Evolutionary conservation across 2,329 filamentous ascomycete species (phyloP).

Genomic region (Fusarium sp.): DNA sequence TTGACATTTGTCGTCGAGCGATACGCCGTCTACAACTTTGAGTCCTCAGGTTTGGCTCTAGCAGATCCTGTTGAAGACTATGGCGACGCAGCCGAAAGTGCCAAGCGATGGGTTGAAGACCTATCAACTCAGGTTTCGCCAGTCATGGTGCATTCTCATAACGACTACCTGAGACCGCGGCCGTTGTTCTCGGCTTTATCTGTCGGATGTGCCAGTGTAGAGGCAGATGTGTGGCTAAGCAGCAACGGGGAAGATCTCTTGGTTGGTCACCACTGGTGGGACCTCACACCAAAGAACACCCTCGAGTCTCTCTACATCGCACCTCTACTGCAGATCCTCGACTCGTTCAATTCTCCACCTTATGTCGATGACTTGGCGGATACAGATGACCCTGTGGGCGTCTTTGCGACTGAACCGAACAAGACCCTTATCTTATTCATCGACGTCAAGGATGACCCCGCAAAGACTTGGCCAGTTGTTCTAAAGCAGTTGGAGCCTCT

Average conservation of each 20-base stretch:
- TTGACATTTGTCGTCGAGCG: constrained; percentile 24
- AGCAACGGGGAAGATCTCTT: constrained; percentile 61
- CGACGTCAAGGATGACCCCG: constrained; percentile 68
- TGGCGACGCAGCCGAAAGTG: constrained; percentile 21
- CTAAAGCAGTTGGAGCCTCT: constrained; percentile 62
- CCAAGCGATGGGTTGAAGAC: constrained; percentile 28
- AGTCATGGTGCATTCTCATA: constrained; percentile 66
- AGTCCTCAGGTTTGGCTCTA: constrained; percentile 23
- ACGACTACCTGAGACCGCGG: constrained; percentile 73
- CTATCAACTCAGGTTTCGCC: constrained; percentile 33
- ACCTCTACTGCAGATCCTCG: constrained; percentile 69
- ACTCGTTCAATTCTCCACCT: constrained; percentile 42
- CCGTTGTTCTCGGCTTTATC: constrained; percentile 71
- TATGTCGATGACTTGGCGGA: rapidly evolving
- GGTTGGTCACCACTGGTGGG: constrained; percentile 68
- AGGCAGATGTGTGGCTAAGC: constrained; percentile 74
- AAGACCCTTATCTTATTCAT: constrained; percentile 71
- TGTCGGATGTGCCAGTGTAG: constrained; percentile 69
- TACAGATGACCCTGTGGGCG: constrained; percentile 52
- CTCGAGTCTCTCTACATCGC: constrained; percentile 71
- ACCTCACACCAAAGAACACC: constrained; percentile 63
- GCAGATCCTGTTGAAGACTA: constrained; percentile 26
- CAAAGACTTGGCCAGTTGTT: constrained; percentile 44
- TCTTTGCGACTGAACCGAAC: constrained; percentile 64
- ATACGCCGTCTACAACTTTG: constrained; percentile 28